phyloP scores from a whole-genome alignment of 2,329 filamentous ascomycete species.

The Phaeoacremonium minimum region DNA sequence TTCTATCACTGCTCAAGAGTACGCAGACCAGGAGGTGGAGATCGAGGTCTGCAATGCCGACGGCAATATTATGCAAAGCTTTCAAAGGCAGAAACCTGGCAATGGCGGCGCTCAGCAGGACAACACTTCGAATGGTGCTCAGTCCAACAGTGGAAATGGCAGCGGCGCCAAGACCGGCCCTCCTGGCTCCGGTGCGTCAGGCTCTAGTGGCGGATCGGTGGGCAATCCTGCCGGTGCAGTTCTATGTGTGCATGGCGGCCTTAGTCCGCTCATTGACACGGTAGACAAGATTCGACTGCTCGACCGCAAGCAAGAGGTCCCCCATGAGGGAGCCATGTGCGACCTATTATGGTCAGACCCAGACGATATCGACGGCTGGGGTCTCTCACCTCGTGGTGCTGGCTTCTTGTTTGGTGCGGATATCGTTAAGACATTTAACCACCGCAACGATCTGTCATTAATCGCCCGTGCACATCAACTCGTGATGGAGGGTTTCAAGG shows the following conservation, averaged over 20 bases:
- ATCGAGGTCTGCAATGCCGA: slow-evolving; percentile 89
- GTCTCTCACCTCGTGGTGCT: slow-evolving; percentile 85
- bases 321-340: slow-evolving; percentile 98
- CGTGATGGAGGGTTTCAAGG: slow-evolving; percentile 99
- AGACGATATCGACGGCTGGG: slow-evolving; percentile 97
- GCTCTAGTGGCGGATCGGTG: slow-evolving; percentile 57
- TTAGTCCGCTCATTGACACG: slow-evolving; percentile 86
- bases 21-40: slow-evolving; percentile 70
- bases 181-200: slow-evolving; percentile 75
- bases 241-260: slow-evolving; percentile 90
- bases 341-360: slow-evolving; percentile 97
- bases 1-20: slow-evolving; percentile 38
- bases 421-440: slow-evolving; percentile 94
- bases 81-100: slow-evolving; percentile 28
- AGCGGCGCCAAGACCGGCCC: slow-evolving; percentile 58
- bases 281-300: slow-evolving; percentile 94
- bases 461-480: slow-evolving; percentile 95
- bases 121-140: no score
- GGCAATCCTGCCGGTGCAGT: slow-evolving; percentile 77
- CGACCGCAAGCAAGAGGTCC: slow-evolving; percentile 96
- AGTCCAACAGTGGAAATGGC: no score
- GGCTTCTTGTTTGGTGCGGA: slow-evolving; percentile 94
- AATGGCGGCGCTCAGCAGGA: slow-evolving; percentile 15
- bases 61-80: slow-evolving; percentile 72
- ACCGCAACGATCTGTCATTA: slow-evolving; percentile 85